Base-by-base conservation (phyloP, 768 basidiomycete species). In the Candolleomyces efflorescens region DNA sequence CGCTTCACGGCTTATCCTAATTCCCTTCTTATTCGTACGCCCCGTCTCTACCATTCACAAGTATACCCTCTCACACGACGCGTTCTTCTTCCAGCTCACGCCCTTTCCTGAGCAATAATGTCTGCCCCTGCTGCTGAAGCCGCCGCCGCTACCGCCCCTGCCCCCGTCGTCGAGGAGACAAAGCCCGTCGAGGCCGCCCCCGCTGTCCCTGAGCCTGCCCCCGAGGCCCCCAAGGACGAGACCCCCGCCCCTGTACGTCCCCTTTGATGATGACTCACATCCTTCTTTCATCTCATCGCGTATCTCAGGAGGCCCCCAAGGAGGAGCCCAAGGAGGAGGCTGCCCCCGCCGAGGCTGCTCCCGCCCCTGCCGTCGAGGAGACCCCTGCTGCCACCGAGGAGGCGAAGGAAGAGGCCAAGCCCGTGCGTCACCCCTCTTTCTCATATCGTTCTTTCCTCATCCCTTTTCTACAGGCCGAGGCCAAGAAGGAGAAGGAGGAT, bases 401-500 rank as follows among this genome's bases (percentile, higher is more conserved):
- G 17, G 64, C 65, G 59, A 74, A 72, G 67, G 77, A 79, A 54
- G 75, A 78, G 41, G 66, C 70, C 55, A 78, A 79, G 63, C 71
- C 76, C 55, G 79, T 76, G 58, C 53, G 75, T 70, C 37, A 49
- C 22, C 26, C 46, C 18, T 11, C 11, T 38, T 55, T n/a, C 38
- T 18, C 32, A 9, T 47, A 49, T 9, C 59, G 50, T 50, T 63
- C 53, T 55, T 18, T 37, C 37, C 27, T 27, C 53, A 54, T 60
- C 63, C 46, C n/a, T 46, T 43, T 43, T 48, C 22, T 48, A 18
- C 75, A 78, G 76, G 71, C 67, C 51, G 77, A 87, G 68, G 75
- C 77, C 53, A 77, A 81, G 60, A 64, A 75, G 27, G 86, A 87
- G 83, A 91, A 90, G 78, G 86, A 91, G 63, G 86, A 90, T 39